Evolutionary conservation across 768 basidiomycete species (phyloP), one percentile per base, ranked within the genome.

Genomic region (Agaricus bisporus): DNA sequence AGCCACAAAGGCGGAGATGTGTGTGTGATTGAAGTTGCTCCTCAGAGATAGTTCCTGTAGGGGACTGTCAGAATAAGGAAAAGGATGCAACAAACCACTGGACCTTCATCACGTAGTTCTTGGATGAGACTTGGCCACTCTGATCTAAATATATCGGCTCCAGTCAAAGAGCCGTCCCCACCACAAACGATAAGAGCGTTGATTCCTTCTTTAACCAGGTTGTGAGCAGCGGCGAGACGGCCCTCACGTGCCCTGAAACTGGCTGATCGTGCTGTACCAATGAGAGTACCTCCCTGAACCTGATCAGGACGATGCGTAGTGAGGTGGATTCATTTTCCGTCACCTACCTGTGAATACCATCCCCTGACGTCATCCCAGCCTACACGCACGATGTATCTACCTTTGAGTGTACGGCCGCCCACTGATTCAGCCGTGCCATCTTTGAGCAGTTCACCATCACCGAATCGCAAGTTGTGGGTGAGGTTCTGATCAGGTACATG

Each of bases 281-380:
- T 94, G 45, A 97, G 76, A 0, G 94, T 97, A n/a, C 93, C 93
- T 48, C 94, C 91, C 91, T 93, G 26, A 63, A 12, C 22, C 41
- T 9, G 53, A 50, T 41, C 26, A 48, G n/a, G 45, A 28, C 26
- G n/a, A 2, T 38, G 15, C n/a, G 26, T 18, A 7, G 32, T 11
- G 11, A 45, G 18, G 18, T 18, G 32, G 26, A 35, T 28, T 28
- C 7, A 29, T 36, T 7, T 42, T 29, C 4, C 4, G n/a, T 20
- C 7, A 67, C 81, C 53, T 60, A 86, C 91, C 78, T 97, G 82
- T 28, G 87, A 81, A 60, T 95, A 86, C 93, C 94, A 98, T 11
- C 91, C 92, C 44, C 92, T 76, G 29, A 98, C 95, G 67, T 99
- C 97, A 65, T 99, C 97, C 87, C 95, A 98, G 9, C 97, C 97